Percentiles rank a stretch among this genome's conserved stretches.
phyloP scores from a whole-genome alignment of 345 rosid species.

The Eucalyptus curtisii region DNA sequence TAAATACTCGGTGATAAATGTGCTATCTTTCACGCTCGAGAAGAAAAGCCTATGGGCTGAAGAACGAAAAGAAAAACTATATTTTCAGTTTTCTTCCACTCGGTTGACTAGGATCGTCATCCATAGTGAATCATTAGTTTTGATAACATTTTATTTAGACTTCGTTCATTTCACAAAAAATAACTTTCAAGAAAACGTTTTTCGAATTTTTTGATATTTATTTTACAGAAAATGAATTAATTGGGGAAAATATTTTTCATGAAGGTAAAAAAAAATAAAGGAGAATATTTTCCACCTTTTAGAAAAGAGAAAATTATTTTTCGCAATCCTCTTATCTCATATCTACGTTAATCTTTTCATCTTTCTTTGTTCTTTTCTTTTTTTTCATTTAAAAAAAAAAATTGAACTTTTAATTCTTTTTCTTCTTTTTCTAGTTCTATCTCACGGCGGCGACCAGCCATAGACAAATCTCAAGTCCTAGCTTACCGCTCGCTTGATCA shows the following conservation, averaged over 20 bases:
- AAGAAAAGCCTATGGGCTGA: neutral
- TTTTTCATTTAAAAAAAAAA: too few species aligned
- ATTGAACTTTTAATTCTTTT: too few species aligned
- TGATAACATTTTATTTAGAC: rapidly evolving
- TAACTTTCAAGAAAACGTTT: rapidly evolving
- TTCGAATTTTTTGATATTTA: rapidly evolving
- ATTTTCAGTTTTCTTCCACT: neutral
- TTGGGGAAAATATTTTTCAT: rapidly evolving
- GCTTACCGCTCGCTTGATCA: too few species aligned
- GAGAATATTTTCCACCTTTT: too few species aligned
- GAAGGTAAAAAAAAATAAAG: too few species aligned
- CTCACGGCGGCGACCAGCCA: rapidly evolving
- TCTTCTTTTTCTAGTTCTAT: too few species aligned
- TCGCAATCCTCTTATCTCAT: too few species aligned
- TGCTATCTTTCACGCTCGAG: neutral
- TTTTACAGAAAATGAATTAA: rapidly evolving
- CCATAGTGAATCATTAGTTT: rapidly evolving
- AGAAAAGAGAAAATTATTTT: too few species aligned
- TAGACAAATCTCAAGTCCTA: too few species aligned
- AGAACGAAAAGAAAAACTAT: too few species aligned
- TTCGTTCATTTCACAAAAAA: rapidly evolving
- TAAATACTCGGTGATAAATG: neutral
- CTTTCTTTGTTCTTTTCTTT: rapidly evolving
- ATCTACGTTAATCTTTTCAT: rapidly evolving
- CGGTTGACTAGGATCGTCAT: neutral